phyloP scores from a whole-genome alignment of 192 early-diverging fungal species.

The Pilaira anomala region DNA sequence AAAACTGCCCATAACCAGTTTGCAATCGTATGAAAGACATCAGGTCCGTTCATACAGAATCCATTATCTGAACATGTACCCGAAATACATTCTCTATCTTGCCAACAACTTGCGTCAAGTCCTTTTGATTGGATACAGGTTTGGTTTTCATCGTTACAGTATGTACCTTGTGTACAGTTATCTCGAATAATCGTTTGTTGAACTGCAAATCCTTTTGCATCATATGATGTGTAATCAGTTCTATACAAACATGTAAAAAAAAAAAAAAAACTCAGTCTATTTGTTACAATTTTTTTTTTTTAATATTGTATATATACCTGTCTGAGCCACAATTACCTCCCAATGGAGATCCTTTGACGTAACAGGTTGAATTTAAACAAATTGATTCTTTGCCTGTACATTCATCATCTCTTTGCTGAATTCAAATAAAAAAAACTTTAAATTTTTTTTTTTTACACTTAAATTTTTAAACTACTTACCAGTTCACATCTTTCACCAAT shows the following conservation, averaged over 20 bases:
- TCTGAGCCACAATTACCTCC: conserved; percentile 33
- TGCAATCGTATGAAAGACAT: conserved; percentile 28
- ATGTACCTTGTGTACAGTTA: conserved; percentile 36
- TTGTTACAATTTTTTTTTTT: neutral
- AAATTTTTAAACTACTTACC: conserved; percentile 21
- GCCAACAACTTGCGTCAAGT: conserved; percentile 22
- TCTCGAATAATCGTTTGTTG: conserved; percentile 31
- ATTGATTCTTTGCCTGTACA: conserved; percentile 23
- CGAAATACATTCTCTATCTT: conserved; percentile 35
- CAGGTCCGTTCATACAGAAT: conserved; percentile 21
- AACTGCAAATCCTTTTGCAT: conserved; percentile 21
- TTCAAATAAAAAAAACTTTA: neutral
- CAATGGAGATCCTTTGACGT: conserved; percentile 30
- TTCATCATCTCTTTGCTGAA: conserved; percentile 38
- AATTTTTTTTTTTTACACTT: neutral
- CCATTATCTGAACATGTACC: conserved; percentile 28
- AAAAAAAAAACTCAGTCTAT: no score
- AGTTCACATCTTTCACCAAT: conserved; percentile 26
- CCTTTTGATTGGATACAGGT: conserved; percentile 23
- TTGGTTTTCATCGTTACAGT: conserved; percentile 7
- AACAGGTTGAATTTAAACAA: conserved; percentile 33
- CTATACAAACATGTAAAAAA: conserved; percentile 15
- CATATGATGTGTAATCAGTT: conserved; percentile 30
- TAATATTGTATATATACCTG: conserved; percentile 12
- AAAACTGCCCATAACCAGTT: conserved; percentile 32